These are phyloP conservation scores for Ophiognomonia clavigignenti-juglandacearum DNA, from an alignment of 2,329 filamentous ascomycete genomes.

Conservation along the genomic window DNA sequence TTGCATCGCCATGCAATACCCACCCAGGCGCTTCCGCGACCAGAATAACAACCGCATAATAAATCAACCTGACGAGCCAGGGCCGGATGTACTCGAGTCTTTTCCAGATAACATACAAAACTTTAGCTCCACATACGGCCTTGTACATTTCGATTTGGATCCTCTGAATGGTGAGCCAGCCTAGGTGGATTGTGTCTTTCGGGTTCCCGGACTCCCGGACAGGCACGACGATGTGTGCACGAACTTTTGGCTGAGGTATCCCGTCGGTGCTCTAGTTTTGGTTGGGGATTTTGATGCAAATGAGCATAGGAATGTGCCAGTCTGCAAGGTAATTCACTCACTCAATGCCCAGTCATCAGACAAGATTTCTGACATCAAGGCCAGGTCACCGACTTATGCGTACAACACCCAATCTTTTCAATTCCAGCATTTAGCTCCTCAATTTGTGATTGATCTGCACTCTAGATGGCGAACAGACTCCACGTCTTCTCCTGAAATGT, in stretches of 20 bases:
- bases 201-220: no score
- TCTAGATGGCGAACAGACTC: no score
- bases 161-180: background rate
- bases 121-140: background rate
- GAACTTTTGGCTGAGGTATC: background rate
- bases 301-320: background rate
- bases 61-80: background rate
- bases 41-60: background rate
- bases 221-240: background rate
- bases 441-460: no score
- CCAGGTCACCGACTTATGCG: background rate
- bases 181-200: no score
- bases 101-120: background rate
- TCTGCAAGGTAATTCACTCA: background rate
- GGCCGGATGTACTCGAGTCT: background rate
- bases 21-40: background rate
- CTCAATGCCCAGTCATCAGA: background rate
- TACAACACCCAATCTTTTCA: no score
- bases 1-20: constrained; percentile 1
- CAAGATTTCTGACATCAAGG: background rate
- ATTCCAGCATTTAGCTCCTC: no score
- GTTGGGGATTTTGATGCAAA: background rate
- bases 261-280: background rate
- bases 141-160: constrained; percentile 3
- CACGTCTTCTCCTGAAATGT: no score